phyloP scores from a whole-genome alignment of 2,329 filamentous ascomycete species.

The Fusarium penzigii region DNA sequence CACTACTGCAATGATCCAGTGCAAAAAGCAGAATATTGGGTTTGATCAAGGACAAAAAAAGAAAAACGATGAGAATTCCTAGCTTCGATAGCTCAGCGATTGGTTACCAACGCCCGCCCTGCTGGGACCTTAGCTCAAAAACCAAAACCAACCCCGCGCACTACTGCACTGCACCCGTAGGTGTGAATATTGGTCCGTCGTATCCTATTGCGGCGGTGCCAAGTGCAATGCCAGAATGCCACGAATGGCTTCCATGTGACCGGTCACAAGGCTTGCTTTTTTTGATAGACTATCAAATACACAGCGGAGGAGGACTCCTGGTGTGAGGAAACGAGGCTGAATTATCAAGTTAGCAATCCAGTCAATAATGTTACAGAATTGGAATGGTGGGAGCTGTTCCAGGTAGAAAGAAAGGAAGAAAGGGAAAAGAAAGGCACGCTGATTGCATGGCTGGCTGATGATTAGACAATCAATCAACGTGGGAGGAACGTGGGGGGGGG shows the following conservation, averaged over 20 bases:
- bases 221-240: neutral
- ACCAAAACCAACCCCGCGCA: slow-evolving; percentile 14
- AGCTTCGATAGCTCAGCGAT: slow-evolving; percentile 11
- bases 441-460: too few relatives aligned
- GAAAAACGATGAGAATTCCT: slow-evolving; percentile 2
- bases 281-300: neutral
- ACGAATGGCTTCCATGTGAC: neutral
- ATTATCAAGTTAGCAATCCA: too few relatives aligned
- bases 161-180: slow-evolving; percentile 15
- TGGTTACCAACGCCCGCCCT: slow-evolving; percentile 25
- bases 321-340: too few relatives aligned
- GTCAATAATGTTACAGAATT: too few relatives aligned
- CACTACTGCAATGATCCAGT: neutral
- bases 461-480: too few relatives aligned
- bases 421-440: too few relatives aligned
- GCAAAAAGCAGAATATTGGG: neutral
- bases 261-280: too few relatives aligned
- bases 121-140: slow-evolving; percentile 17
- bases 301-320: too few relatives aligned
- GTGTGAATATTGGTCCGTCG: neutral
- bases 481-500: too few relatives aligned
- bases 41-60: neutral
- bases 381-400: too few relatives aligned
- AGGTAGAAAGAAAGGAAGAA: too few relatives aligned
- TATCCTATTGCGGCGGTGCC: neutral